phyloP scores from a whole-genome alignment of 116 monocot genomes.

The Cymodocea nodosa region DNA sequence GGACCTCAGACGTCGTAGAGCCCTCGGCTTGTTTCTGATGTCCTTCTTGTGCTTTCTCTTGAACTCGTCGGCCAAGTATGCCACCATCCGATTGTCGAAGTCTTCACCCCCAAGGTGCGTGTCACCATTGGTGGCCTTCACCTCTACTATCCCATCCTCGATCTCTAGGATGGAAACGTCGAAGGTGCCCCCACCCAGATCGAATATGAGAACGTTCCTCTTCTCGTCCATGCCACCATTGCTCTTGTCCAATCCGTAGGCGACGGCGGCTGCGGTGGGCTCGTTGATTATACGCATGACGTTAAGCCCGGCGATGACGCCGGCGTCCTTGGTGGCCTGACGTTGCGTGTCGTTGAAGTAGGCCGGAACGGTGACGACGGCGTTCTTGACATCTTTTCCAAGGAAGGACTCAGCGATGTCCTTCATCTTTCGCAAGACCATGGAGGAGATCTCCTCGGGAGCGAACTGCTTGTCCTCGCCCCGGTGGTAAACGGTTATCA shows the following conservation, averaged over 20 bases:
- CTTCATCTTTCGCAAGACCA: constrained; percentile 36
- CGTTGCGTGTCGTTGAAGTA: constrained; percentile 33
- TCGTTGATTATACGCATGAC: constrained; percentile 18
- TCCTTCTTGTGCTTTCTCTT: constrained; percentile 3
- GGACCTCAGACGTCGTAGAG: background rate
- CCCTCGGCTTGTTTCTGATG: background rate
- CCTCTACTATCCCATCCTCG: constrained; percentile 24
- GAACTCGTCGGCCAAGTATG: constrained; percentile 2
- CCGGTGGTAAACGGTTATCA: constrained; percentile 37
- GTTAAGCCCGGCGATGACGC: constrained; percentile 37
- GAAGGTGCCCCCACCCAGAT: constrained; percentile 30
- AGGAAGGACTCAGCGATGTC: constrained; percentile 39
- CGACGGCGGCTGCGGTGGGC: constrained; percentile 24
- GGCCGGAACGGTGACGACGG: constrained; percentile 13
- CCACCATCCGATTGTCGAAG: constrained; percentile 4
- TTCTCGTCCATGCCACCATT: background rate
- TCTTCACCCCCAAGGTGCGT: constrained; percentile 25
- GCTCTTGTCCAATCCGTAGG: constrained; percentile 22
- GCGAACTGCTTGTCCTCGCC: constrained; percentile 43
- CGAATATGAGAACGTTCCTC: constrained; percentile 18
- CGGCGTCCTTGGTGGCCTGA: constrained; percentile 69
- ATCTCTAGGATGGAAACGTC: constrained; percentile 18
- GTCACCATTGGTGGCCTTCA: constrained; percentile 25
- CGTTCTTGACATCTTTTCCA: constrained; percentile 5
- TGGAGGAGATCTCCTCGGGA: constrained; percentile 46